Evolutionary conservation across 139 green algal species (phyloP).

Genomic region (Microglena sp.): DNA sequence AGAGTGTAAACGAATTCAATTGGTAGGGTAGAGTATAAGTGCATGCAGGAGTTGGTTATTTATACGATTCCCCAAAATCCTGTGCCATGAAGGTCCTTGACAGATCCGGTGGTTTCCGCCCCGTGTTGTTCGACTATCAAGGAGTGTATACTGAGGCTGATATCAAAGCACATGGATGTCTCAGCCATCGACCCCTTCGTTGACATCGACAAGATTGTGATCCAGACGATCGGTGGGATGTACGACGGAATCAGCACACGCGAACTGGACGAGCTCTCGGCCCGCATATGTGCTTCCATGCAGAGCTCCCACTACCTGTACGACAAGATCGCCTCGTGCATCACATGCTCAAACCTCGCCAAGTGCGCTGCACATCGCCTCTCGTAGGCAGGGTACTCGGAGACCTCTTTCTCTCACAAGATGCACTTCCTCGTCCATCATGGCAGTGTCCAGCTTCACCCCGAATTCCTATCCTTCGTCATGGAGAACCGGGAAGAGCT

Average conservation of each 20-base stretch:
- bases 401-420: not conserved
- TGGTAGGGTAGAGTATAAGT: too few relatives aligned
- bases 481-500: not conserved
- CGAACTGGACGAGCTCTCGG: constrained; percentile 12
- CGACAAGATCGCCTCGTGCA: constrained; percentile 5
- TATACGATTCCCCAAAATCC: too few relatives aligned
- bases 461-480: not conserved
- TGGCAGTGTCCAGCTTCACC: not conserved
- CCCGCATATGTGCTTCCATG: not conserved
- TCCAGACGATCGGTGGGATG: constrained; percentile 15
- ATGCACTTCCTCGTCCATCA: not conserved
- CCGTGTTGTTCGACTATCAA: too few relatives aligned
- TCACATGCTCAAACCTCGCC: constrained; percentile 7
- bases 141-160: too few relatives aligned
- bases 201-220: constrained; percentile 7
- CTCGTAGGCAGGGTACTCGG: not conserved
- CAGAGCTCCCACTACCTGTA: constrained; percentile 2
- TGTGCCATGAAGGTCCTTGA: too few relatives aligned
- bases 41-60: too few relatives aligned
- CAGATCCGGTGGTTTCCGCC: too few relatives aligned
- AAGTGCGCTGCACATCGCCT: constrained; percentile 1
- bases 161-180: too few relatives aligned
- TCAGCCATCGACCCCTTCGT: too few relatives aligned
- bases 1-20: too few relatives aligned
- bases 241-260: constrained; percentile 12